Evolutionary conservation across 2,329 filamentous ascomycete species (phyloP).

Genomic region (Curvularia lunata): DNA sequence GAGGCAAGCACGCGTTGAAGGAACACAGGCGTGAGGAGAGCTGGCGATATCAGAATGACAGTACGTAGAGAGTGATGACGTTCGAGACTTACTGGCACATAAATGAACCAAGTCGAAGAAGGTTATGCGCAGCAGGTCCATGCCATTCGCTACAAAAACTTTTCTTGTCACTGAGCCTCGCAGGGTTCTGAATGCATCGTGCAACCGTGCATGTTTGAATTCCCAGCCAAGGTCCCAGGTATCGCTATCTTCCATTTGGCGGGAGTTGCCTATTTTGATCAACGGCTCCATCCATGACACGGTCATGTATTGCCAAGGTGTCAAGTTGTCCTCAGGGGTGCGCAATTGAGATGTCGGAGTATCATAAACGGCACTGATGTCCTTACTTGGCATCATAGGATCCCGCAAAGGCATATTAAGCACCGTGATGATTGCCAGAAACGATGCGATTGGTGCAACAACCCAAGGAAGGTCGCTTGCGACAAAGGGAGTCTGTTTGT

Average conservation of each 20-base stretch:
- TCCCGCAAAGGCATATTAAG: constrained; percentile 74
- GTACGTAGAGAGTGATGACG: neutral
- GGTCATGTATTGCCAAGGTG: constrained; percentile 81
- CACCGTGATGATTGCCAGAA: constrained; percentile 60
- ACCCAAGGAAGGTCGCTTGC: constrained; percentile 44
- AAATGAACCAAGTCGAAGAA: constrained; percentile 69
- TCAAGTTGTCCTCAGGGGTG: constrained; percentile 79
- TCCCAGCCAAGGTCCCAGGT: constrained; percentile 82
- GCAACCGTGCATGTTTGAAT: constrained; percentile 79
- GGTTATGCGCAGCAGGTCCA: constrained; percentile 75
- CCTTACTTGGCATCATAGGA: constrained; percentile 58
- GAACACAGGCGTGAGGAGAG: constrained; percentile 65
- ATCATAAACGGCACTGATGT: constrained; percentile 66
- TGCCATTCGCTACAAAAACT: constrained; percentile 75
- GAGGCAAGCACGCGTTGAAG: constrained; percentile 74
- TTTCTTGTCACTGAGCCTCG: constrained; percentile 73
- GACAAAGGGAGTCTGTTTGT: constrained; percentile 23
- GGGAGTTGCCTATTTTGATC: constrained; percentile 67
- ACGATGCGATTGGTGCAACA: constrained; percentile 50
- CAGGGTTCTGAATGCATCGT: constrained; percentile 75
- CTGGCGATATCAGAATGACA: constrained; percentile 20
- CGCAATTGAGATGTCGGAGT: constrained; percentile 66
- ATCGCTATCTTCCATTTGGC: constrained; percentile 76
- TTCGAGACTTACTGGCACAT: constrained; percentile 54
- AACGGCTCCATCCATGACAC: constrained; percentile 83